phyloP scores from a whole-genome alignment of 1,284 basidiomycete species.

The Phlebopus sp. region DNA sequence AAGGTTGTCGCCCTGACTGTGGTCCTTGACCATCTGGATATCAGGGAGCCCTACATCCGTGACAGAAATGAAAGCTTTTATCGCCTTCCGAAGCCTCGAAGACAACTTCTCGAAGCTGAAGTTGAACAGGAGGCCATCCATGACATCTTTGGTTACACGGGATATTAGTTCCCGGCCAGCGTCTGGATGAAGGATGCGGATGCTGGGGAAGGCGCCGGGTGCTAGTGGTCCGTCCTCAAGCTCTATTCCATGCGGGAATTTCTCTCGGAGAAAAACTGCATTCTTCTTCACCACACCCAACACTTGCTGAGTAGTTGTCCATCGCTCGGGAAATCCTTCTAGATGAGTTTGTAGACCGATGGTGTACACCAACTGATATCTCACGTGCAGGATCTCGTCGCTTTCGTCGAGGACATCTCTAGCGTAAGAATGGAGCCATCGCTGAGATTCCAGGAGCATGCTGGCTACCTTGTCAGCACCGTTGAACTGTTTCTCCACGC shows the following conservation, averaged over 20 bases:
- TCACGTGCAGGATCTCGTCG: conserved; percentile 38
- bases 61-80: no score
- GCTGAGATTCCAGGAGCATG: conserved; percentile 17
- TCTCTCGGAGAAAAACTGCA: neutral
- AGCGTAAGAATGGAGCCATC: conserved; percentile 26
- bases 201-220: neutral
- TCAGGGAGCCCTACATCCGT: no score
- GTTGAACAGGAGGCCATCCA: neutral
- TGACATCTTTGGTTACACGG: neutral
- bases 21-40: neutral
- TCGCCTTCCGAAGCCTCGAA: neutral
- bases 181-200: neutral
- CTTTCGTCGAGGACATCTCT: conserved; percentile 45
- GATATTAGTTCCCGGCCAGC: neutral
- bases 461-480: neutral
- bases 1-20: neutral
- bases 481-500: conserved; percentile 12
- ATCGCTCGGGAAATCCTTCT: conserved; percentile 5
- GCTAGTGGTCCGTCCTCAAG: neutral
- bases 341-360: conserved; percentile 12
- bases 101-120: neutral
- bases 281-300: neutral
- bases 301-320: conserved; percentile 7
- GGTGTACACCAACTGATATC: conserved; percentile 41
- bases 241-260: neutral